Conservation (phyloP, 257 asterid genomes). For the Agastache rugosa region DNA sequence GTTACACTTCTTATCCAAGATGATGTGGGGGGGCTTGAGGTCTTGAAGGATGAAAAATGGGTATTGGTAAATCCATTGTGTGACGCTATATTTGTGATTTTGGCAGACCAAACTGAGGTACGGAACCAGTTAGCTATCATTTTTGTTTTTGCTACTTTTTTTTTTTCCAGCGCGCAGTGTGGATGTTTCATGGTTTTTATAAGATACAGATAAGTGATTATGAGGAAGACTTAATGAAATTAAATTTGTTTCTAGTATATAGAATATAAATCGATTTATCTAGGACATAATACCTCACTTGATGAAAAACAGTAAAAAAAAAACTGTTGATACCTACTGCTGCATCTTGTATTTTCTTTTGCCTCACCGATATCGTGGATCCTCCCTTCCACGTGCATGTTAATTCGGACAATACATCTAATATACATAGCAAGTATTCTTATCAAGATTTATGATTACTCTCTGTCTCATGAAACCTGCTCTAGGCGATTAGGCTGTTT, state of each 20-base stretch:
- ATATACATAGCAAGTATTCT: neutral
- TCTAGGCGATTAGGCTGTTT: neutral
- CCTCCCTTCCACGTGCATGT: conserved; percentile 1
- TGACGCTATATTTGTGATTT: conserved; percentile 76
- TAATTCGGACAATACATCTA: neutral
- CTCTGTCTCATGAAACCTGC: neutral
- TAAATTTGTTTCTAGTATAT: neutral
- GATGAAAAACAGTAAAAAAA: too few relatives aligned
- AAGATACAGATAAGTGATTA: conserved; percentile 3
- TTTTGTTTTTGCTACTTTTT: conserved; percentile 18
- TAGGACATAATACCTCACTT: conserved; percentile 15
- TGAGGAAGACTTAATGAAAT: neutral
- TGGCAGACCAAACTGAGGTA: conserved; percentile 98
- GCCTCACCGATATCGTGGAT: conserved; percentile 6
- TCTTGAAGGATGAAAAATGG: conserved; percentile 86
- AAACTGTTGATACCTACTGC: neutral
- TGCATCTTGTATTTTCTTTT: neutral
- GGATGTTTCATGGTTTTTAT: conserved; percentile 8
- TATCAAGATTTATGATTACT: conserved; percentile 1
- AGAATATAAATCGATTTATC: neutral
- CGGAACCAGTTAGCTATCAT: neutral
- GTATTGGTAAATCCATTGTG: conserved; percentile 55
- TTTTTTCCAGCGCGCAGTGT: conserved; percentile 20
- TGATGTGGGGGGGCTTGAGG: conserved; percentile 93
- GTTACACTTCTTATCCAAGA: conserved; percentile 90